Percentiles rank a stretch among this genome's conserved stretches.
Evolutionary conservation across 192 early-diverging fungal genomes (phyloP).

Genomic region (Backusella morwellensis): DNA sequence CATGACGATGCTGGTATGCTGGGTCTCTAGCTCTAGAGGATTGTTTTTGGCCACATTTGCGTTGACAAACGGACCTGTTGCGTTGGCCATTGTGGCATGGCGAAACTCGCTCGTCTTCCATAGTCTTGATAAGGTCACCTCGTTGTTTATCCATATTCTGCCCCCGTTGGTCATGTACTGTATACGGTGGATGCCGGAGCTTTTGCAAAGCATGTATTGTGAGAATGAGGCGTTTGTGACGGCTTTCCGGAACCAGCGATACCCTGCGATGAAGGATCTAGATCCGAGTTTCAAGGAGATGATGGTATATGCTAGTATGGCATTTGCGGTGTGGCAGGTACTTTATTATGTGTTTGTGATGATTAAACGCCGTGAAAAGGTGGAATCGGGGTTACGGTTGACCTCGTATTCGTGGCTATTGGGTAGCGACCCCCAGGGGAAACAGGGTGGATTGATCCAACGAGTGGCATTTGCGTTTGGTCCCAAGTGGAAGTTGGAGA

Average conservation of each 20-base stretch:
- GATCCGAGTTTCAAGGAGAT: conserved; percentile 3
- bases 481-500: conserved; percentile 46
- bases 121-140: conserved; percentile 65
- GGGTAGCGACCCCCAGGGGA: conserved; percentile 36
- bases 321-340: conserved; percentile 23
- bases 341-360: conserved; percentile 31
- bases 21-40: conserved; percentile 33
- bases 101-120: conserved; percentile 55
- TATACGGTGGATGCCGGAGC: conserved; percentile 53
- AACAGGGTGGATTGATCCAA: conserved; percentile 29
- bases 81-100: conserved; percentile 61
- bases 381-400: conserved; percentile 36
- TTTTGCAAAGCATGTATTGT: background rate
- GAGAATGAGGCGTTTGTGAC: background rate
- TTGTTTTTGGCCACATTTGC: conserved; percentile 40
- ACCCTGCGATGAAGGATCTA: conserved; percentile 35
- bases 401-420: conserved; percentile 64
- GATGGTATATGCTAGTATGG: conserved; percentile 8
- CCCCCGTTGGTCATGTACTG: conserved; percentile 55
- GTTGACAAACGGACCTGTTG: conserved; percentile 60
- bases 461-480: conserved; percentile 44
- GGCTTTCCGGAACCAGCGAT: conserved; percentile 28
- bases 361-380: conserved; percentile 21
- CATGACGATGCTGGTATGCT: conserved; percentile 52
- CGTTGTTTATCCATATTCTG: conserved; percentile 60